Evolutionary conservation across 805 yeast species (phyloP).

Genomic region (Saturnispora silvae): DNA sequence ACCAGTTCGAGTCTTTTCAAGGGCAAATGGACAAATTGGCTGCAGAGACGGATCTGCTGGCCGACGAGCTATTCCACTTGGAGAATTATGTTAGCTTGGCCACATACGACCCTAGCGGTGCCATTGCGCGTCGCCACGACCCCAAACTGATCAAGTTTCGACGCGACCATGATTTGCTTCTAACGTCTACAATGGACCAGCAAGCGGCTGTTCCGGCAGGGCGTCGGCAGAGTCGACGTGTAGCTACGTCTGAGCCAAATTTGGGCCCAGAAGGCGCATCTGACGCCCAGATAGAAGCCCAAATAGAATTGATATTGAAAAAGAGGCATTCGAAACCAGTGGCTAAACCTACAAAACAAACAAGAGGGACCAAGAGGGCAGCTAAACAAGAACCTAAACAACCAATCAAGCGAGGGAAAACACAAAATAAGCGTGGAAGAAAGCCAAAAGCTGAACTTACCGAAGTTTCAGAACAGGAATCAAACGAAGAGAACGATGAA

Average conservation of each 20-base stretch:
- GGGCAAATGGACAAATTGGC: conserved; percentile 2
- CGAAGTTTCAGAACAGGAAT: neutral
- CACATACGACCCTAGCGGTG: conserved; percentile 35
- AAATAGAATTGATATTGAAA: neutral
- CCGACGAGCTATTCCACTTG: conserved; percentile 56
- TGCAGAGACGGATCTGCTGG: conserved; percentile 33
- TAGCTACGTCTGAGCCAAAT: neutral
- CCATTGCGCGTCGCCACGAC: conserved; percentile 11
- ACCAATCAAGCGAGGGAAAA: neutral
- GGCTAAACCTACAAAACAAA: neutral
- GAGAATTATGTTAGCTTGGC: conserved; percentile 49
- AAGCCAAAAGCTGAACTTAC: too few species aligned
- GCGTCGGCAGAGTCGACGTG: neutral
- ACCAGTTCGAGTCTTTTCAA: neutral
- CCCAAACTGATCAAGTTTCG: conserved; percentile 9
- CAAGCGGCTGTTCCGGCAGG: neutral
- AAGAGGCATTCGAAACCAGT: neutral
- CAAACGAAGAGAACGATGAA: neutral
- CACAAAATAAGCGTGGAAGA: too few species aligned
- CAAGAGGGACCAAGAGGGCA: neutral
- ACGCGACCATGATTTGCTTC: neutral
- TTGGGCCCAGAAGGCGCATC: neutral
- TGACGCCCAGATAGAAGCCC: neutral
- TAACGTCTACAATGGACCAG: neutral
- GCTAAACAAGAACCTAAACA: neutral